Percentiles rank a stretch among this genome's conserved stretches.
Evolutionary conservation across 2,329 filamentous ascomycete species (phyloP).

Genomic region (Hypoxylon sp.): DNA sequence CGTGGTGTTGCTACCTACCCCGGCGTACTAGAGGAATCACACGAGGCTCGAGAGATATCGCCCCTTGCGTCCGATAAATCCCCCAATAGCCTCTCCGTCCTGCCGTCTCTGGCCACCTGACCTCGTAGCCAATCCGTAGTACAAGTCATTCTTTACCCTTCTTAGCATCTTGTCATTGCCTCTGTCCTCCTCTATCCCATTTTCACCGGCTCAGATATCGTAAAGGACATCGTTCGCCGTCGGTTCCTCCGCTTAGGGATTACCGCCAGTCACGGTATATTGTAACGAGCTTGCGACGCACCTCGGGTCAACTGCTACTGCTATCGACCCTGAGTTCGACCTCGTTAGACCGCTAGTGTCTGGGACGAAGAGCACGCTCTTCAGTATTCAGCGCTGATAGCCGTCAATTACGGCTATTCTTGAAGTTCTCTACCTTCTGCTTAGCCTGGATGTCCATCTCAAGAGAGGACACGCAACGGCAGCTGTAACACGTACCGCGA

Average conservation of each 20-base stretch:
- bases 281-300: conserved; percentile 14
- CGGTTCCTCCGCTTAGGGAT: conserved; percentile 17
- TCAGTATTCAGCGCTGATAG: conserved; percentile 7
- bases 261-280: conserved; percentile 19
- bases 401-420: conserved; percentile 5
- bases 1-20: too few species aligned
- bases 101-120: conserved; percentile 25
- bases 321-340: conserved; percentile 12
- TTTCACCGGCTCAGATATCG: conserved; percentile 13
- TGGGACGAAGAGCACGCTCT: conserved; percentile 9
- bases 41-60: conserved; percentile 31
- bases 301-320: conserved; percentile 5
- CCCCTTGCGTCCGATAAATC: conserved; percentile 27
- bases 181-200: background rate
- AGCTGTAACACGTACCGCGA: conserved; percentile 12
- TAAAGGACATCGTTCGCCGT: conserved; percentile 12
- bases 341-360: conserved; percentile 19
- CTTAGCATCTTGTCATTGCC: background rate
- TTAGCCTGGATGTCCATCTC: conserved; percentile 15
- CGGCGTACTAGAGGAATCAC: conserved; percentile 19
- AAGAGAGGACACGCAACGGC: conserved; percentile 13
- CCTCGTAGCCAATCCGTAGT: conserved; percentile 20
- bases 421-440: background rate
- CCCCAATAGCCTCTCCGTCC: conserved; percentile 7
- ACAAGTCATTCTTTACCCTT: conserved; percentile 12